These are phyloP conservation scores for Tetradesmus lagerheimii DNA, from an alignment of 139 green algal species.

Conservation along the genomic window DNA sequence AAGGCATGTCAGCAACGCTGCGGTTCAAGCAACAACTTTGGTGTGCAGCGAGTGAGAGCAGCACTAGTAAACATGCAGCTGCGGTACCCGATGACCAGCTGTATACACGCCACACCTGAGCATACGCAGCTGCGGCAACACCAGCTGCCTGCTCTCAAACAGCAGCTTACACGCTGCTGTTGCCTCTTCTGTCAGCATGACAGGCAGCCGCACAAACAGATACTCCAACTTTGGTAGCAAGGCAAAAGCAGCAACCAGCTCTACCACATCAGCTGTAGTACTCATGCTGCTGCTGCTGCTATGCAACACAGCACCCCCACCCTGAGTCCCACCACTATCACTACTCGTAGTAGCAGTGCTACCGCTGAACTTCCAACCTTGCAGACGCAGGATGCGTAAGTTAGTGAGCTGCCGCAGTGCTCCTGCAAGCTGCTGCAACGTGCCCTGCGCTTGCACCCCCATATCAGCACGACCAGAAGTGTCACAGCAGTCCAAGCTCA, in stretches of 20 bases:
- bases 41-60: too few species aligned
- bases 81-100: too few species aligned
- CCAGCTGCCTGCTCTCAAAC: not conserved
- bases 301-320: too few species aligned
- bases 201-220: not conserved
- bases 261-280: not conserved
- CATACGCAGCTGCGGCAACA: not conserved
- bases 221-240: not conserved
- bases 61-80: too few species aligned
- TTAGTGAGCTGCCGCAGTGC: not conserved
- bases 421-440: not conserved
- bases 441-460: not conserved
- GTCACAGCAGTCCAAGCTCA: not conserved
- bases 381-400: not conserved
- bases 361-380: not conserved
- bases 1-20: too few species aligned
- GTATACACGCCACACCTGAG: not conserved
- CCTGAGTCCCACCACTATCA: too few species aligned
- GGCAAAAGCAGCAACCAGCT: not conserved
- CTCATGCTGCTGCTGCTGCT: too few species aligned
- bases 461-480: not conserved
- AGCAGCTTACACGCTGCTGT: not conserved
- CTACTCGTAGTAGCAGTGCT: too few species aligned
- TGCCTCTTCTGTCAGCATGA: not conserved
- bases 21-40: too few species aligned